A percentile compares a stretch with the other conserved stretches of the same genome.
phyloP scores from a whole-genome alignment of 2,329 filamentous ascomycete species.

The Dactylonectria estremocensis region DNA sequence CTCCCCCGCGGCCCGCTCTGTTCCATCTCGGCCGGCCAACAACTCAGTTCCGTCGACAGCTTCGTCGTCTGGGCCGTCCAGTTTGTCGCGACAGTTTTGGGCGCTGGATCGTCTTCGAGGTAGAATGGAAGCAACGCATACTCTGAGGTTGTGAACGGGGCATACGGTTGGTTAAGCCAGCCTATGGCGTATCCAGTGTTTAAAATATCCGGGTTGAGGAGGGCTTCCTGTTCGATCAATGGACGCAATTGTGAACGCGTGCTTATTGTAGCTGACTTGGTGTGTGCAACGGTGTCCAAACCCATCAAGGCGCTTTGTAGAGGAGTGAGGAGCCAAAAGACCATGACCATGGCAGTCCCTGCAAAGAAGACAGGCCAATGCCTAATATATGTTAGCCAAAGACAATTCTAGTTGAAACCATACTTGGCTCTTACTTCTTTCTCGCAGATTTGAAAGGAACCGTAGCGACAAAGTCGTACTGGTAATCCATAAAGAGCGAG shows the following conservation, averaged over 20 bases:
- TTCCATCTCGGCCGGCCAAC: slow-evolving; percentile 52
- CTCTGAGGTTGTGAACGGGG: slow-evolving; percentile 59
- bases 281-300: slow-evolving; percentile 48
- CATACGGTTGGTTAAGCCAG: slow-evolving; percentile 62
- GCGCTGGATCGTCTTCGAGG: slow-evolving; percentile 10
- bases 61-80: slow-evolving; percentile 50
- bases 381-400: slow-evolving; percentile 44
- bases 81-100: slow-evolving; percentile 35
- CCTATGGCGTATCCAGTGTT: slow-evolving; percentile 63
- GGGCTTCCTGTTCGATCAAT: slow-evolving; percentile 33
- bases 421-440: slow-evolving; percentile 48
- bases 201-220: slow-evolving; percentile 55
- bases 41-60: slow-evolving; percentile 56
- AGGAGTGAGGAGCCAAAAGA: slow-evolving; percentile 70
- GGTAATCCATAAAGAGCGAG: slow-evolving; percentile 69
- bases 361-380: slow-evolving; percentile 69
- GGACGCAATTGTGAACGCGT: slow-evolving; percentile 38
- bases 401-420: background rate
- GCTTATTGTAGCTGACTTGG: background rate
- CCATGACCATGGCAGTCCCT: slow-evolving; percentile 63
- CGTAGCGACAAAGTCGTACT: slow-evolving; percentile 55
- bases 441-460: slow-evolving; percentile 51
- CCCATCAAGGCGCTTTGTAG: slow-evolving; percentile 70
- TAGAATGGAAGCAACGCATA: slow-evolving; percentile 62
- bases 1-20: background rate